These are phyloP conservation scores for Oxalis stricta DNA, from an alignment of 441 rosid species.

Conservation along the genomic window DNA sequence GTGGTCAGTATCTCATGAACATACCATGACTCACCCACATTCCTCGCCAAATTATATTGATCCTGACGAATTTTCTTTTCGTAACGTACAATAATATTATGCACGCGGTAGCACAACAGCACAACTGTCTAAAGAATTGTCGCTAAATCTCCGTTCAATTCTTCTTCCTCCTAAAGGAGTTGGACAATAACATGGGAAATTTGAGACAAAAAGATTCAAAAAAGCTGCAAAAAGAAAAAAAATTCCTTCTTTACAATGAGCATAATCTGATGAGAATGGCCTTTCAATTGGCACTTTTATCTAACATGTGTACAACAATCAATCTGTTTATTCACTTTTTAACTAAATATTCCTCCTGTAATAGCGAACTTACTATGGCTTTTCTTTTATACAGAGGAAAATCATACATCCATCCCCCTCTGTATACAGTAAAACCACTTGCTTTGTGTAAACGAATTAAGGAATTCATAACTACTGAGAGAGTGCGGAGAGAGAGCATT, in stretches of 20 bases:
- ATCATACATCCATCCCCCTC: not conserved
- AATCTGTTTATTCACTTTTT: constrained; percentile 7
- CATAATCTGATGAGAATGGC: not conserved
- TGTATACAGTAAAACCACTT: not conserved
- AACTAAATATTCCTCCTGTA: constrained; percentile 1
- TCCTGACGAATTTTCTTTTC: too few relatives aligned
- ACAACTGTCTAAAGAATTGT: too few relatives aligned
- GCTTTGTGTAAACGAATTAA: constrained; percentile 4
- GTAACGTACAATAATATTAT: too few relatives aligned
- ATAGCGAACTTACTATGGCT: constrained; percentile 8
- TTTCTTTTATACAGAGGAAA: not conserved
- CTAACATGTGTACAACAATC: constrained; percentile 8
- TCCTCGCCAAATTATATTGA: too few relatives aligned
- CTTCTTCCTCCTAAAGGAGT: too few relatives aligned
- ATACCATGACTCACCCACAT: too few relatives aligned
- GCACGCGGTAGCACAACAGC: too few relatives aligned
- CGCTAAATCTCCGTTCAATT: too few relatives aligned
- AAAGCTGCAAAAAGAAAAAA: not conserved
- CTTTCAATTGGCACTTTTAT: not conserved
- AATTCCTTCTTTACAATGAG: constrained; percentile 5
- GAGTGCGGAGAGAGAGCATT: too few relatives aligned
- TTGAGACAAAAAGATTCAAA: not conserved
- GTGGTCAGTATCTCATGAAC: too few relatives aligned
- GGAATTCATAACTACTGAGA: too few relatives aligned
- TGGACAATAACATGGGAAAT: not conserved